These are phyloP conservation scores for Geranomyces michiganensis DNA, from an alignment of 192 early-diverging fungal genomes.

Conservation along the genomic window DNA sequence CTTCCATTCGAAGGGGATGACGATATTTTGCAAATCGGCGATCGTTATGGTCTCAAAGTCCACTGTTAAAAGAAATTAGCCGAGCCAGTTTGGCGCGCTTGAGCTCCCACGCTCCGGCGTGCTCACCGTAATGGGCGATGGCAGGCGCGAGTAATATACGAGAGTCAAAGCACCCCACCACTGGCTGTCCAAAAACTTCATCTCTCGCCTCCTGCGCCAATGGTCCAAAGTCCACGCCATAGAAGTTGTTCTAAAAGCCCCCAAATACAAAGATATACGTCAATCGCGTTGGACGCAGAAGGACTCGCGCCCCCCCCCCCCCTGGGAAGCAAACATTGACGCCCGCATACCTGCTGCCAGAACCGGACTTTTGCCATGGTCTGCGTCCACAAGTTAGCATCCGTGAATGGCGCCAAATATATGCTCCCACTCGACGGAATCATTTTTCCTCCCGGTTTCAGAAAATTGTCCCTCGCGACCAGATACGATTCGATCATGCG, in stretches of 20 bases:
- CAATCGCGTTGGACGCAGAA: too few species aligned
- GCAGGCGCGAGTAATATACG: slow-evolving; percentile 72
- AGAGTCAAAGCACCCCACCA: slow-evolving; percentile 92
- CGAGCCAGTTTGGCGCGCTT: too few species aligned
- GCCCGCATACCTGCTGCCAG: slow-evolving; percentile 64
- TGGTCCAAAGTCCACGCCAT: slow-evolving; percentile 88
- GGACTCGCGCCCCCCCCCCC: too few species aligned
- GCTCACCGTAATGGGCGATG: slow-evolving; percentile 48
- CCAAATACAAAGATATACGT: too few species aligned
- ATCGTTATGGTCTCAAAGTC: slow-evolving; percentile 85
- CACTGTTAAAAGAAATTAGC: slow-evolving; percentile 43
- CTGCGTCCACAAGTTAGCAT: slow-evolving; percentile 80
- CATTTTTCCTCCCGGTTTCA: slow-evolving; percentile 92
- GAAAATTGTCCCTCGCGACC: slow-evolving; percentile 82
- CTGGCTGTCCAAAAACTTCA: slow-evolving; percentile 88
- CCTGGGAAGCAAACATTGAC: too few species aligned
- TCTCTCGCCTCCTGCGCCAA: slow-evolving; percentile 81
- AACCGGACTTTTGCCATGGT: slow-evolving; percentile 87
- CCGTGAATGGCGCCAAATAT: slow-evolving; percentile 79
- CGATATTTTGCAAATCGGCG: slow-evolving; percentile 78
- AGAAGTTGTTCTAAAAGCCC: slow-evolving; percentile 68
- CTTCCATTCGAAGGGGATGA: slow-evolving; percentile 82
- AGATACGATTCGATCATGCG: slow-evolving; percentile 93
- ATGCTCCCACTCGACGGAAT: slow-evolving; percentile 90
- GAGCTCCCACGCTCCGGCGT: not conserved